Evolutionary conservation across 257 asterid genomes (phyloP).

Genomic region (Salvia splendens): DNA sequence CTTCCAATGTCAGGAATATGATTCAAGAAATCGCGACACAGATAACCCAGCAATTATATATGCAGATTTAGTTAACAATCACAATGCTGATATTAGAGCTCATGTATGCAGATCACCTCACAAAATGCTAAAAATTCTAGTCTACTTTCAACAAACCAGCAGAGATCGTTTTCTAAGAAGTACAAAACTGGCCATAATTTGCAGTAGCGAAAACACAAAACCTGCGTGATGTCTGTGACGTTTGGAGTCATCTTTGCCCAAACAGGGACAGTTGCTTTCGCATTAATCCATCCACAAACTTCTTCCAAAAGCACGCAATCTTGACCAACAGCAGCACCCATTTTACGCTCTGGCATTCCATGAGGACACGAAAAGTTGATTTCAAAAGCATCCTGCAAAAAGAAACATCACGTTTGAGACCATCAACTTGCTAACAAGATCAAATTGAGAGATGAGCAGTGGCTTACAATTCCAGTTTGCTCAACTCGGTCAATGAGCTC

Average conservation of each 20-base stretch:
- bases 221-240: conserved; percentile 86
- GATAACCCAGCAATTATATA: too few relatives aligned
- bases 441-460: neutral
- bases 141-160: neutral
- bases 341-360: conserved; percentile 97
- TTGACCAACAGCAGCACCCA: conserved; percentile 99
- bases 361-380: conserved; percentile 95
- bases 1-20: too few relatives aligned
- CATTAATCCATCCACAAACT: conserved; percentile 91
- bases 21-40: too few relatives aligned
- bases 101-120: too few relatives aligned
- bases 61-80: too few relatives aligned
- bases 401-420: neutral
- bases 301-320: conserved; percentile 89
- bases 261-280: conserved; percentile 85
- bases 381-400: conserved; percentile 81
- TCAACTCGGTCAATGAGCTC: conserved; percentile 89
- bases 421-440: conserved; percentile 11
- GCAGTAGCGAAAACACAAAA: conserved; percentile 24
- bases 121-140: too few relatives aligned
- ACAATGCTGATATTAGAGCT: too few relatives aligned
- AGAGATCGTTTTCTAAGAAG: neutral
- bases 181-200: neutral
- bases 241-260: conserved; percentile 99
- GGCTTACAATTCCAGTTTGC: conserved; percentile 85